Evolutionary conservation across 495 filamentous ascomycete species (phyloP).

Genomic region (Aspergillus ostianus): DNA sequence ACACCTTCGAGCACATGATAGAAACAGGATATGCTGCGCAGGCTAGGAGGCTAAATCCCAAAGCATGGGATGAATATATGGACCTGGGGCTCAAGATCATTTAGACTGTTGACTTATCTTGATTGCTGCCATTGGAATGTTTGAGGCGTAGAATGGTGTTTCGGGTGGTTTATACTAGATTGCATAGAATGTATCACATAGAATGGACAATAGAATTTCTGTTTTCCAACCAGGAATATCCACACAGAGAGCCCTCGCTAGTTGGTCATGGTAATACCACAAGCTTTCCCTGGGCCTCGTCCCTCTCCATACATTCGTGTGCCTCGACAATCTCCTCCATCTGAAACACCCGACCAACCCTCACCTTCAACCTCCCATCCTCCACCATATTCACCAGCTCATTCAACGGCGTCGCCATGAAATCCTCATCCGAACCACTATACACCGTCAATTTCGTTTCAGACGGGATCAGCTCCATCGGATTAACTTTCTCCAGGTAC

Average conservation of each 20-base stretch:
- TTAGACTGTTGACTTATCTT: no score
- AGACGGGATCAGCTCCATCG: slow-evolving; percentile 46
- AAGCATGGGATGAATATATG: no score
- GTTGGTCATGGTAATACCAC: slow-evolving; percentile 23
- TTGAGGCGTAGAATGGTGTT: no score
- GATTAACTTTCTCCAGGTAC: slow-evolving; percentile 42
- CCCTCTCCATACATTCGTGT: slow-evolving; percentile 42
- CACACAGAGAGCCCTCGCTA: no score
- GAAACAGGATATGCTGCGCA: no score
- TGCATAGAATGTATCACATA: not conserved
- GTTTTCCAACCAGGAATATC: not conserved
- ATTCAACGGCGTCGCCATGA: slow-evolving; percentile 47
- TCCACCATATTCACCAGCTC: slow-evolving; percentile 39
- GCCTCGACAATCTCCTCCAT: slow-evolving; percentile 52
- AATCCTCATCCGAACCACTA: slow-evolving; percentile 39
- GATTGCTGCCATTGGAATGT: no score
- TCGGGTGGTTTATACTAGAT: no score
- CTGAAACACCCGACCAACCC: slow-evolving; percentile 45
- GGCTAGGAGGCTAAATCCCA: no score
- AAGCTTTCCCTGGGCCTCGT: slow-evolving; percentile 38
- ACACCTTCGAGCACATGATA: no score
- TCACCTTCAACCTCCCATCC: slow-evolving; percentile 38
- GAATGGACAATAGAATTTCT: not conserved
- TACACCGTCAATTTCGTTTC: slow-evolving; percentile 46
- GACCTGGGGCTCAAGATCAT: no score